phyloP scores from a whole-genome alignment of 163 green algal species.

The Volvox carteri region DNA sequence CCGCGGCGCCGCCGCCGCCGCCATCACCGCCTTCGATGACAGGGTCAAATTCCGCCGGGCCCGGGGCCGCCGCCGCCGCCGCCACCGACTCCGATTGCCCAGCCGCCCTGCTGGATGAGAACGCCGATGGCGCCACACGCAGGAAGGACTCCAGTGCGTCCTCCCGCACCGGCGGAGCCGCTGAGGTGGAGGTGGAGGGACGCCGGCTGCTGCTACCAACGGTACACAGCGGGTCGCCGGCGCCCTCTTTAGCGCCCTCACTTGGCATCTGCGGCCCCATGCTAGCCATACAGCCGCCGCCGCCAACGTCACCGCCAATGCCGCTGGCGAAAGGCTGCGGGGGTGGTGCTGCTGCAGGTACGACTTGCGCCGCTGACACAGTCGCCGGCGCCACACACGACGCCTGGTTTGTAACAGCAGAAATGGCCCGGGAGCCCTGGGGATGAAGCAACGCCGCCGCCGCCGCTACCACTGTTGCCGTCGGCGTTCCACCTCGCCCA shows the following conservation, averaged over 20 bases:
- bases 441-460: background rate
- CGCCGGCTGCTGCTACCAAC: too few species aligned
- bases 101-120: background rate
- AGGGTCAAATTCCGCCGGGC: background rate
- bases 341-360: too few species aligned
- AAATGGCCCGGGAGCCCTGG: too few species aligned
- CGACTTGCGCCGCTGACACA: too few species aligned
- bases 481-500: too few species aligned
- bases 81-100: too few species aligned
- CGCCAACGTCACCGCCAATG: background rate
- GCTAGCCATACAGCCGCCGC: background rate
- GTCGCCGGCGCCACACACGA: too few species aligned
- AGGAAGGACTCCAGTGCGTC: conserved; percentile 11
- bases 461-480: background rate
- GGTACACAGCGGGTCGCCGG: background rate
- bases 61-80: background rate
- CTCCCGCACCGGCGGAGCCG: too few species aligned
- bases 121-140: background rate
- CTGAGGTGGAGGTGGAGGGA: too few species aligned
- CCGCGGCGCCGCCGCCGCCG: background rate
- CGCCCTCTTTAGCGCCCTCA: background rate
- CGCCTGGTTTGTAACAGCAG: too few species aligned
- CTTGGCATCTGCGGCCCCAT: background rate
- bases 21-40: background rate
- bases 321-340: background rate